Conservation (phyloP, 495 filamentous ascomycete species). For the Hypoxylon trugodes region DNA sequence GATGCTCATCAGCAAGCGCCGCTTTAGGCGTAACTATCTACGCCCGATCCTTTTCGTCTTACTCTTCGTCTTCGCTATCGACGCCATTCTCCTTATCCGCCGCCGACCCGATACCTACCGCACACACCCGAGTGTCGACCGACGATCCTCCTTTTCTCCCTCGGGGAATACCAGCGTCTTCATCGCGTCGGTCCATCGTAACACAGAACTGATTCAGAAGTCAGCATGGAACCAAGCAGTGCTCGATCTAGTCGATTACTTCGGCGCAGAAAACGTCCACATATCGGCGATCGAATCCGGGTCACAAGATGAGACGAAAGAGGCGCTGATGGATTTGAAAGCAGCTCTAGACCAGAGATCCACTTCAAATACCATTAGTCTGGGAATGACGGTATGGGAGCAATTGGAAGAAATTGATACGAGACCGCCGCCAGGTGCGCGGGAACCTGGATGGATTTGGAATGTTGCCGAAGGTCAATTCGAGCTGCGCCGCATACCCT, state of each 20-base stretch:
- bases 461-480: conserved; percentile 59
- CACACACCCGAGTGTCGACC: conserved; percentile 23
- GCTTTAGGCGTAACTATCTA: conserved; percentile 44
- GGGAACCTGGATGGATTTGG: conserved; percentile 61
- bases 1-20: conserved; percentile 45
- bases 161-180: conserved; percentile 54
- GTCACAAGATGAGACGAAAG: conserved; percentile 72
- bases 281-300: conserved; percentile 75
- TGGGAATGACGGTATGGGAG: conserved; percentile 65
- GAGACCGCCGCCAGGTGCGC: conserved; percentile 53
- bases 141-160: conserved; percentile 17
- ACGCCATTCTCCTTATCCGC: conserved; percentile 37
- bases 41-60: conserved; percentile 42
- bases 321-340: conserved; percentile 66
- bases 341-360: conserved; percentile 57
- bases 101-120: conserved; percentile 42
- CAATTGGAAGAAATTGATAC: conserved; percentile 58
- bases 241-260: conserved; percentile 56
- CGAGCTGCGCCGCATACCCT: conserved; percentile 72
- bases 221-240: conserved; percentile 68
- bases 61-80: conserved; percentile 44
- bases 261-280: conserved; percentile 70
- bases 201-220: conserved; percentile 66
- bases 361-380: conserved; percentile 61
- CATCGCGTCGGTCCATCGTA: conserved; percentile 74